A percentile compares a stretch with the other conserved stretches of the same genome.
Conservation (phyloP, 441 rosid genomes). For the Hura crepitans region DNA sequence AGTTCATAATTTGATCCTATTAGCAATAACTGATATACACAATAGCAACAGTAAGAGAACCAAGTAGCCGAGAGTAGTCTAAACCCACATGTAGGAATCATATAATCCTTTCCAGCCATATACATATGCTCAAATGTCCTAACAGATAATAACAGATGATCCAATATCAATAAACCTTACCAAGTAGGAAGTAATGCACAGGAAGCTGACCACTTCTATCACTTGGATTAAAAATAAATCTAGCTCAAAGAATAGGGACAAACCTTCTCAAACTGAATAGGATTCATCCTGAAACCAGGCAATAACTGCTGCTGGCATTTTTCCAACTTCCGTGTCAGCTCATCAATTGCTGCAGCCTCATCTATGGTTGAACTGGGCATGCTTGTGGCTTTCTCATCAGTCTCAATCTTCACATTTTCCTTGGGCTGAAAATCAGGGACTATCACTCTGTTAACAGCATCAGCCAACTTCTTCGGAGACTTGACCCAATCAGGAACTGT, state of each 20-base stretch:
- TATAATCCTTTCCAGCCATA: too few species aligned
- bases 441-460: conserved; percentile 68
- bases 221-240: too few species aligned
- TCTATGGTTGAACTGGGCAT: conserved; percentile 59
- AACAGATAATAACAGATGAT: too few species aligned
- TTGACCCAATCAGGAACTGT: conserved; percentile 74
- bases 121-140: too few species aligned
- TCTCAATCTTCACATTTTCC: conserved; percentile 67
- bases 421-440: conserved; percentile 83
- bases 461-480: conserved; percentile 53
- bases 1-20: too few species aligned
- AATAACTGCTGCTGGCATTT: conserved; percentile 48
- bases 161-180: too few species aligned
- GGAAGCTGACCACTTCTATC: background rate
- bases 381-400: conserved; percentile 74
- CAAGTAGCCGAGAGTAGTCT: too few species aligned
- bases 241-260: too few species aligned
- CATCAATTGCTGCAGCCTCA: conserved; percentile 62
- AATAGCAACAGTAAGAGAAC: too few species aligned
- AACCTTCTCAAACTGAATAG: conserved; percentile 96
- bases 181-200: background rate
- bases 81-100: too few species aligned
- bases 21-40: too few species aligned
- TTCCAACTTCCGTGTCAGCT: conserved; percentile 57
- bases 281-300: conserved; percentile 71